These are phyloP conservation scores for Orbilia ellipsospora DNA, from an alignment of 2,329 filamentous ascomycete species.

Conservation along the genomic window DNA sequence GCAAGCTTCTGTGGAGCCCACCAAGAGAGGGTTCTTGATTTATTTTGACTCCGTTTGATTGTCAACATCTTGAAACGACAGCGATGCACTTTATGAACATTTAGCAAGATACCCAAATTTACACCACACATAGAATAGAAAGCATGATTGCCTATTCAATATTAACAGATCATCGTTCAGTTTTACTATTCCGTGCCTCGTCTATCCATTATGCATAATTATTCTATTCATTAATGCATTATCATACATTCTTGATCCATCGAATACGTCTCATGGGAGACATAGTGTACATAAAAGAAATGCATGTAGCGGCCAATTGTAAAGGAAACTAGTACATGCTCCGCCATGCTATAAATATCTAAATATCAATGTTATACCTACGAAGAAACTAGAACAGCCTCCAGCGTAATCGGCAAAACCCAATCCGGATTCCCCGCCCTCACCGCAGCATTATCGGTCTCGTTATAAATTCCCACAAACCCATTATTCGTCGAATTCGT, in stretches of 20 bases:
- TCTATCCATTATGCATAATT: neutral
- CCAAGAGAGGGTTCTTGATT: constrained; percentile 26
- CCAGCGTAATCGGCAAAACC: neutral
- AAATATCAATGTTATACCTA: neutral
- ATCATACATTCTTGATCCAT: constrained; percentile 1
- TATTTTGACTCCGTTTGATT: constrained; percentile 46
- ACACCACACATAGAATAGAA: too few species aligned
- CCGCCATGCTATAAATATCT: neutral
- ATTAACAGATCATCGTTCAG: too few species aligned
- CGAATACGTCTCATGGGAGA: neutral
- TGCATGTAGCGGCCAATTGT: neutral
- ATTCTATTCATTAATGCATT: neutral
- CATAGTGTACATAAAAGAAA: neutral
- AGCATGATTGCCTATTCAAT: too few species aligned
- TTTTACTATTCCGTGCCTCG: too few species aligned
- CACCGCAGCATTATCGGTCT: neutral
- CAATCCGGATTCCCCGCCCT: neutral
- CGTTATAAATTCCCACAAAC: neutral
- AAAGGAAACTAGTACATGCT: too few species aligned
- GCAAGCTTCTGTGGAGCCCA: neutral
- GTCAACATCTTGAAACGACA: too few species aligned
- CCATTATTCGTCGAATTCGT: neutral
- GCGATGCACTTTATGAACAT: too few species aligned
- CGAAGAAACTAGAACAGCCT: neutral
- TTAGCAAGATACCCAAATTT: constrained; percentile 9